Evolutionary conservation across 2,329 filamentous ascomycete species (phyloP).

Genomic region (Xylariaceae sp.): DNA sequence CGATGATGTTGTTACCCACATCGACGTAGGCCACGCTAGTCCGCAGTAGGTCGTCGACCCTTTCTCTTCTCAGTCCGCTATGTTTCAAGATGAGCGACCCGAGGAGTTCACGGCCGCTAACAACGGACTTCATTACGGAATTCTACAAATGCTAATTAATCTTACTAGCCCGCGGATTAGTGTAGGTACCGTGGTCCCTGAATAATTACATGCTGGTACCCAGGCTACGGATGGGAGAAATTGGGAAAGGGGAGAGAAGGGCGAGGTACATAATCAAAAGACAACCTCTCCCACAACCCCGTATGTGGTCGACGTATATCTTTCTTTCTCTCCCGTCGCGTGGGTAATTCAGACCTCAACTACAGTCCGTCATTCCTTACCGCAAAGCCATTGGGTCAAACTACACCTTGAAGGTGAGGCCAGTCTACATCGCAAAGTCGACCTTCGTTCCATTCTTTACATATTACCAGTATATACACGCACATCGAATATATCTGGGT

Average conservation of each 20-base stretch:
- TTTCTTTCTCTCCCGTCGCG: constrained; percentile 3
- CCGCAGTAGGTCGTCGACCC: constrained; percentile 3
- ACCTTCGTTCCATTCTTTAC: constrained; percentile 20
- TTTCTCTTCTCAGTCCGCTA: constrained; percentile 17
- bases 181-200: not conserved
- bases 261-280: constrained; percentile 5
- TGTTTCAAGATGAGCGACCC: constrained; percentile 22
- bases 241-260: constrained; percentile 1
- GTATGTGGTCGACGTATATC: too few species aligned
- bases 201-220: not conserved
- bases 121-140: too few species aligned
- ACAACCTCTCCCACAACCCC: too few species aligned
- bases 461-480: too few species aligned
- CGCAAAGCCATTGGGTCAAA: not conserved
- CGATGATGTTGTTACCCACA: not conserved
- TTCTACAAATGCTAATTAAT: not conserved
- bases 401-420: not conserved
- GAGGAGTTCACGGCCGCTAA: too few species aligned
- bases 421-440: constrained; percentile 13
- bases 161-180: too few species aligned
- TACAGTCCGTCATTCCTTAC: constrained; percentile 16
- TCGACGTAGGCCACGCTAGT: not conserved
- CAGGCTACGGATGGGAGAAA: not conserved
- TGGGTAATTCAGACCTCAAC: too few species aligned
- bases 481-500: too few species aligned